Evolutionary conservation across 2,329 filamentous ascomycete genomes (phyloP).

Genomic region (Colletotrichum sp.): DNA sequence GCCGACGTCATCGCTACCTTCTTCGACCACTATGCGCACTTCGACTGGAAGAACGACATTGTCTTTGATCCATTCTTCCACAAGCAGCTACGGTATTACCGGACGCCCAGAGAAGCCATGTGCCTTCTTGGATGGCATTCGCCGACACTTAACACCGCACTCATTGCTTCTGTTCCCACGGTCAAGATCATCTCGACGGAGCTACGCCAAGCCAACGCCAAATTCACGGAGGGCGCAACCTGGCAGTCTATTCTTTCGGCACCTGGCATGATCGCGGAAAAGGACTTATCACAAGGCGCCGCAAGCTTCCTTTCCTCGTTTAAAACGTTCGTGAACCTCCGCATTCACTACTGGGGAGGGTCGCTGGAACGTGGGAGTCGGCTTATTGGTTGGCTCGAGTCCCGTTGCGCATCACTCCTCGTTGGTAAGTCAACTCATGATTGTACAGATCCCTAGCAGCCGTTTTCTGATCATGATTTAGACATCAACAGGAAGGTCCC

Average conservation of each 20-base stretch:
- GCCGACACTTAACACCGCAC: slow-evolving; percentile 65
- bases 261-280: not conserved
- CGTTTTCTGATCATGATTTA: slow-evolving; percentile 29
- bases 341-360: slow-evolving; percentile 69
- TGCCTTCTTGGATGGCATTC: slow-evolving; percentile 67
- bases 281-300: slow-evolving; percentile 29
- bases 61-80: slow-evolving; percentile 68
- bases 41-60: slow-evolving; percentile 61
- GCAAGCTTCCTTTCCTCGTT: slow-evolving; percentile 56
- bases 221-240: slow-evolving; percentile 41
- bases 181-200: slow-evolving; percentile 56
- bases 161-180: slow-evolving; percentile 58
- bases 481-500: slow-evolving; percentile 61
- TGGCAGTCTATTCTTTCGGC: slow-evolving; percentile 50
- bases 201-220: slow-evolving; percentile 48
- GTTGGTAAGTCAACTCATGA: slow-evolving; percentile 50
- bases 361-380: slow-evolving; percentile 58
- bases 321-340: slow-evolving; percentile 63
- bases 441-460: not conserved
- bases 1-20: slow-evolving; percentile 63
- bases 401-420: slow-evolving; percentile 61
- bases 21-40: slow-evolving; percentile 65
- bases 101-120: slow-evolving; percentile 64
- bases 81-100: slow-evolving; percentile 53
- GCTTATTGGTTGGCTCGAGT: slow-evolving; percentile 69